Evolutionary conservation across 2,329 filamentous ascomycete species (phyloP), one percentile per base, ranked within the genome.

Genomic region (Aureobasidium leucospermi): DNA sequence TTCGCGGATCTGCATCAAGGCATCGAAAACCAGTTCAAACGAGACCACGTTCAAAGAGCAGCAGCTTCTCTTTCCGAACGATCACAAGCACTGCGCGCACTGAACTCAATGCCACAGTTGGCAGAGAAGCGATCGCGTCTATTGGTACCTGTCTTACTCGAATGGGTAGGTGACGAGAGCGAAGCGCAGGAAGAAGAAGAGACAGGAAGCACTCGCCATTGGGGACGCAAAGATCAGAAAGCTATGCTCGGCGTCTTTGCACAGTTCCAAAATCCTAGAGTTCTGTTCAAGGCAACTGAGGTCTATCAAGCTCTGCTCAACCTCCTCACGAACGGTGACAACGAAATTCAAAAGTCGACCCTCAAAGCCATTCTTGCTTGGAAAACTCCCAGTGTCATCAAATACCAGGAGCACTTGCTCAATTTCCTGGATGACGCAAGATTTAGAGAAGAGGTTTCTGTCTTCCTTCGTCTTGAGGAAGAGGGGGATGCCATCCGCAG

Each of bases 361-460:
- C 79, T 99, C 38, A 92, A 91, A 71, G 89, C 88, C 8, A 83
- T 99, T 7, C 79, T 96, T 56, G 84, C 90, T 0, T 99, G 94
- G 93, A 97, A 96, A 71, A 83, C 88, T 60, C 80, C 86, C 2
- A 85, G 81, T 8, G 79, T 99, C 52, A 81, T 81, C 61, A 81
- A 85, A 0, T 96, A 97, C 68, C 85, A 91, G 67, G 91, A 96
- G 65, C 90, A 92, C 65, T 75, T 99, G 28, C 81, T 90, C 63
- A 92, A 90, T 66, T 79, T 99, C 1, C 81, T 97, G 8, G 94
- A 99, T 65, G 94, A 97, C 63, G 86, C 89, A 28, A 84, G 89
- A 51, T 96, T 97, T 75, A 90, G 91, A 68, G 94, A 97, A 68
- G 93, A 97, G 70, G 81, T 99, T n/a, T 87, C 90, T 0, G 85